Percentiles rank a stretch among this genome's conserved stretches.
These are phyloP conservation scores for Aurinia saxatilis DNA, from an alignment of 345 rosid genomes.

Conservation along the genomic window DNA sequence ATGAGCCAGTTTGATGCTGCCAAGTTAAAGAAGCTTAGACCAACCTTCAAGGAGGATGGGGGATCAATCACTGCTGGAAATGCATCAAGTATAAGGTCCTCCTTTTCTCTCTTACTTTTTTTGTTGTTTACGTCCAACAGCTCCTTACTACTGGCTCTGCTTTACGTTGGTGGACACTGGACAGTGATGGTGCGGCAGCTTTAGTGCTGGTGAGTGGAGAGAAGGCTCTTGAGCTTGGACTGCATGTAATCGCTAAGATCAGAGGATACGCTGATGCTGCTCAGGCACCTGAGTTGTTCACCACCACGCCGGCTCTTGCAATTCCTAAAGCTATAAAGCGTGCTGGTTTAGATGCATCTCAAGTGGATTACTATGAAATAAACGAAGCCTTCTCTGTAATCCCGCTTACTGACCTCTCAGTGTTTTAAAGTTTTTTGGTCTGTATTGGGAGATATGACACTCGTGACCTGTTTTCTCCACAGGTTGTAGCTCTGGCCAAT, in stretches of 20 bases:
- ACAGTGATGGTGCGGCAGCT: constrained; percentile 98
- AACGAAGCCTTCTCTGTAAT: constrained; percentile 93
- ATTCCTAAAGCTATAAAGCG: constrained; percentile 83
- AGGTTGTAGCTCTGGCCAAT: constrained; percentile 90
- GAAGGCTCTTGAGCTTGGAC: constrained; percentile 68
- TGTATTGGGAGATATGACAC: background rate
- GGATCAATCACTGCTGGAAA: constrained; percentile 97
- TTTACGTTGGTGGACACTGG: constrained; percentile 28
- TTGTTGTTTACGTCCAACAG: background rate
- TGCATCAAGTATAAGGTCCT: constrained; percentile 91
- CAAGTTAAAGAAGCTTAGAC: constrained; percentile 75
- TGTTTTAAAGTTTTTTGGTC: background rate
- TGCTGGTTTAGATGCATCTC: constrained; percentile 75
- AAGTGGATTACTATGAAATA: constrained; percentile 88
- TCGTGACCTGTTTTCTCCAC: constrained; percentile 15
- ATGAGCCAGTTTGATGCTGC: constrained; percentile 63
- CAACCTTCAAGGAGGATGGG: constrained; percentile 79
- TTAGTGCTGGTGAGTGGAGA: constrained; percentile 85
- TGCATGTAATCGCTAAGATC: constrained; percentile 76
- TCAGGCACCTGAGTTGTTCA: constrained; percentile 89
- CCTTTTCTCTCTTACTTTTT: background rate
- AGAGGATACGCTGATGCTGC: constrained; percentile 93
- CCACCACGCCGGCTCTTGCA: constrained; percentile 88
- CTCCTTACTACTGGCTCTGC: background rate
- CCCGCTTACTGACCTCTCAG: background rate